These are phyloP conservation scores for Uromyces viciae-fabae DNA, from an alignment of 1,284 basidiomycete genomes.

Conservation along the genomic window DNA sequence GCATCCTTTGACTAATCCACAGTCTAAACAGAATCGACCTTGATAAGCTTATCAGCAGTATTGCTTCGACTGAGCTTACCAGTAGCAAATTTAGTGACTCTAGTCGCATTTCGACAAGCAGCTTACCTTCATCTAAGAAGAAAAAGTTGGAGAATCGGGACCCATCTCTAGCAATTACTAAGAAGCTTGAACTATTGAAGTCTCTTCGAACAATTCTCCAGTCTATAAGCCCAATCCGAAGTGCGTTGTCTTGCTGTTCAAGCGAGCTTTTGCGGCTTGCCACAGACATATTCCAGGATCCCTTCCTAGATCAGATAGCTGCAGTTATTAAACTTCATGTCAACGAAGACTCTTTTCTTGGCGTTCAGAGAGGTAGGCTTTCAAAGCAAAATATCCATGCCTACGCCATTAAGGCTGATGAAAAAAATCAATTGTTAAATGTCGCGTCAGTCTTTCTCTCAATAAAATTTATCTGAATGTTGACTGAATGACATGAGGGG, in stretches of 20 bases:
- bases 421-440: conserved; percentile 29
- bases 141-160: conserved; percentile 8
- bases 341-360: conserved; percentile 39
- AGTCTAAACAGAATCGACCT: conserved; percentile 42
- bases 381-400: conserved; percentile 45
- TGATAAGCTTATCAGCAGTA: conserved; percentile 34
- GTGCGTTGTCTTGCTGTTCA: conserved; percentile 24
- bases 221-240: conserved; percentile 22
- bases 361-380: conserved; percentile 39
- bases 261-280: conserved; percentile 15
- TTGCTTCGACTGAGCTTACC: conserved; percentile 9
- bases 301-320: conserved; percentile 23
- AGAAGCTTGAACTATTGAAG: conserved; percentile 39
- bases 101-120: neutral
- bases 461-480: no score
- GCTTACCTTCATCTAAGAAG: neutral
- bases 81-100: conserved; percentile 16
- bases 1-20: neutral
- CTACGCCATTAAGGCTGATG: conserved; percentile 39
- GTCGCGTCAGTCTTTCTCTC: conserved; percentile 30
- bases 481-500: neutral
- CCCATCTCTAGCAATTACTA: conserved; percentile 29
- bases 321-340: conserved; percentile 17
- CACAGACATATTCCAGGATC: conserved; percentile 25
- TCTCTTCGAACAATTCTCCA: conserved; percentile 23